These are phyloP conservation scores for thale cress (Arabidopsis thaliana) DNA, from an alignment of 345 rosid species.

Conservation along the genomic window DNA sequence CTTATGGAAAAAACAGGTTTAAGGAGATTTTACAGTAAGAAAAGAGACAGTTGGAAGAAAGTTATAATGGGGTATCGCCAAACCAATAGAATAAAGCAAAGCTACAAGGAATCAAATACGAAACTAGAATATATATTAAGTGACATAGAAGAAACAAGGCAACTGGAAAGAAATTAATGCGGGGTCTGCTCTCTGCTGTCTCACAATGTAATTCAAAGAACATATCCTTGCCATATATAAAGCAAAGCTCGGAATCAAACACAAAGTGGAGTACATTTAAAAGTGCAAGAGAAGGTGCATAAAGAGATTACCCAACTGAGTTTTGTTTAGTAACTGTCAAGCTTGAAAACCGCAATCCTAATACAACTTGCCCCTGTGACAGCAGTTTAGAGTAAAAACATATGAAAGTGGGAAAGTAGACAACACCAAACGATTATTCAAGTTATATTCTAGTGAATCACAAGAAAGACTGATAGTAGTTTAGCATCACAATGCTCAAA, in stretches of 20 bases:
- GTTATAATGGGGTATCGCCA: slow-evolving; percentile 6
- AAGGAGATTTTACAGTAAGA: slow-evolving; percentile 18
- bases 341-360: slow-evolving; percentile 85
- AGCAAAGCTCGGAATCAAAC: slow-evolving; percentile 18
- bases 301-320: slow-evolving; percentile 67
- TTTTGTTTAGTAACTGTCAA: slow-evolving; percentile 80
- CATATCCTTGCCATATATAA: slow-evolving; percentile 10
- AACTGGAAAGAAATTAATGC: background rate
- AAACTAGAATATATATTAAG: slow-evolving; percentile 9
- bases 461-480: slow-evolving; percentile 10
- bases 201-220: slow-evolving; percentile 25
- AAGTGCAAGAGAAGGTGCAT: slow-evolving; percentile 33
- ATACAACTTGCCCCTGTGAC: slow-evolving; percentile 59
- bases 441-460: slow-evolving; percentile 12
- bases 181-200: slow-evolving; percentile 19
- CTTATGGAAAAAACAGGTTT: slow-evolving; percentile 12
- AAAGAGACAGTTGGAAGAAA: slow-evolving; percentile 13
- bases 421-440: slow-evolving; percentile 25
- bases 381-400: slow-evolving; percentile 26
- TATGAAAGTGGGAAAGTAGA: slow-evolving; percentile 36
- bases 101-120: slow-evolving; percentile 8
- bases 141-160: slow-evolving; percentile 20
- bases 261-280: background rate
- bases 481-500: slow-evolving; percentile 24
- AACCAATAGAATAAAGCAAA: slow-evolving; percentile 19